Conservation (phyloP, 176 grass and related monocot genomes). For the Elymus sibiricus region DNA sequence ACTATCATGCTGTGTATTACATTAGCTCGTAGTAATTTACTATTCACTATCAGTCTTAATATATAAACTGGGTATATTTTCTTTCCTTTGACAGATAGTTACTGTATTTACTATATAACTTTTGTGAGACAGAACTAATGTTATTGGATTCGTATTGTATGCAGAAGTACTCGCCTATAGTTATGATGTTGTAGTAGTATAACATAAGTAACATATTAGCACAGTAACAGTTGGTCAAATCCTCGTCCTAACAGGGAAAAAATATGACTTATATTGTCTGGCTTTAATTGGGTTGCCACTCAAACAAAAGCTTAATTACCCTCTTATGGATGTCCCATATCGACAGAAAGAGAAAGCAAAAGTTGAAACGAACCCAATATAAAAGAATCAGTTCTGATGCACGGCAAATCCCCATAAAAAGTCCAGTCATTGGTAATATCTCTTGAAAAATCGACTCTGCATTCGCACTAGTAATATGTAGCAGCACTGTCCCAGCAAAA, state of each 20-base stretch:
- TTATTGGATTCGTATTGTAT: background rate
- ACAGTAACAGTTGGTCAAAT: too few relatives aligned
- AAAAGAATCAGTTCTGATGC: background rate
- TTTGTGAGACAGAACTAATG: background rate
- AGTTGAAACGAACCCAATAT: background rate
- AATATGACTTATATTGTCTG: too few relatives aligned
- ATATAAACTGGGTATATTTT: background rate
- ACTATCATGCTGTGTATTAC: background rate
- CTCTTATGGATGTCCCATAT: too few relatives aligned
- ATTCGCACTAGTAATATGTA: background rate
- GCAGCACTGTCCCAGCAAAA: too few relatives aligned
- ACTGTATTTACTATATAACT: background rate
- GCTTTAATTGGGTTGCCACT: too few relatives aligned
- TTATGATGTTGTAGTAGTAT: too few relatives aligned
- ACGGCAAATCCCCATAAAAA: background rate
- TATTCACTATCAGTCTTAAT: background rate
- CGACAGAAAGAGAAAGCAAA: background rate
- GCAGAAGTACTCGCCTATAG: background rate
- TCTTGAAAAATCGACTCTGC: background rate
- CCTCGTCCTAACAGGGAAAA: too few relatives aligned
- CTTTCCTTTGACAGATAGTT: background rate
- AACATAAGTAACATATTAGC: too few relatives aligned
- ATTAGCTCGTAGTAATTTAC: background rate
- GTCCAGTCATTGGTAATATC: background rate
- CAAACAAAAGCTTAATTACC: too few relatives aligned